Evolutionary conservation across 306 rosid species (phyloP).

Genomic region (Senna tora): DNA sequence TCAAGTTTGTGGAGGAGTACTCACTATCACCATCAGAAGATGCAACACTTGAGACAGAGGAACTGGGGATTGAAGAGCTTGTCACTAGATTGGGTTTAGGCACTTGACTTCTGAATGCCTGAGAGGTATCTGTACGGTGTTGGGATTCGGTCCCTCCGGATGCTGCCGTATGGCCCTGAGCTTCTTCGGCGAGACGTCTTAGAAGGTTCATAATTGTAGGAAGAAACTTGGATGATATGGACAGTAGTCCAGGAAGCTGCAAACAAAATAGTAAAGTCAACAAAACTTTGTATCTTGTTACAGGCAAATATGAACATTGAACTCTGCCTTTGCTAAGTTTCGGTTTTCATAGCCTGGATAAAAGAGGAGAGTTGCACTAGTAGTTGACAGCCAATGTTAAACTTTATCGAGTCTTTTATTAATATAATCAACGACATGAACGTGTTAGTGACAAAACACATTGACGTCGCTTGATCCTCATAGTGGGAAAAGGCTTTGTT

Average conservation of each 20-base stretch:
- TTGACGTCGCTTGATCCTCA: too few relatives aligned
- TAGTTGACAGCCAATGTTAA: too few relatives aligned
- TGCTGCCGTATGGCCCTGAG: conserved; percentile 51
- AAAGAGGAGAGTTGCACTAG: too few relatives aligned
- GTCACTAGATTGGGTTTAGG: conserved; percentile 47
- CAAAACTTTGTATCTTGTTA: conserved; percentile 18
- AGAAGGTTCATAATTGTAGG: conserved; percentile 84
- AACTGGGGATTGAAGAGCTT: conserved; percentile 49
- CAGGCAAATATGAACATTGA: too few relatives aligned
- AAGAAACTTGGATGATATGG: conserved; percentile 68
- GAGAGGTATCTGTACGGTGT: conserved; percentile 43
- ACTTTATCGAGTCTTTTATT: too few relatives aligned
- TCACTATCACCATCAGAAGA: conserved; percentile 52
- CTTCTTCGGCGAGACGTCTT: conserved; percentile 77
- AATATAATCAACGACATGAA: too few relatives aligned
- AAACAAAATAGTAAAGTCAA: conserved; percentile 30
- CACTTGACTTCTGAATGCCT: conserved; percentile 51
- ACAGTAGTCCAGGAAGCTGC: conserved; percentile 77
- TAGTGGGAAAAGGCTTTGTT: too few relatives aligned
- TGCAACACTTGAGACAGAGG: conserved; percentile 54
- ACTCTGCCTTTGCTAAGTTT: too few relatives aligned
- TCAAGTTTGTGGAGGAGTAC: conserved; percentile 55
- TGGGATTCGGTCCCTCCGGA: conserved; percentile 46
- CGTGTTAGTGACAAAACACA: too few relatives aligned
- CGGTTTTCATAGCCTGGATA: too few relatives aligned